Conservation (phyloP, 2,329 filamentous ascomycete species). For the Exophiala aquamarina region DNA sequence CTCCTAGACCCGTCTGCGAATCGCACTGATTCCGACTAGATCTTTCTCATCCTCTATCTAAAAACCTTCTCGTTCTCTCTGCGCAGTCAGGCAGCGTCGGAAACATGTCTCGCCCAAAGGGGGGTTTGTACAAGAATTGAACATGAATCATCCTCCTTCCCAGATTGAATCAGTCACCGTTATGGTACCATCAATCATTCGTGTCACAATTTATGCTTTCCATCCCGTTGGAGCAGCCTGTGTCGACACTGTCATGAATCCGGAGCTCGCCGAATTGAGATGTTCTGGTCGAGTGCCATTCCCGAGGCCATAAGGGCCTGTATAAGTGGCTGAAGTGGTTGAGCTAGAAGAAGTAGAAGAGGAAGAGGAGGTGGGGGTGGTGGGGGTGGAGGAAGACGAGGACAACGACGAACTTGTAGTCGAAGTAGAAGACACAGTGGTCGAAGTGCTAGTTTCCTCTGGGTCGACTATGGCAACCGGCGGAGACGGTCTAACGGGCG, state of each 20-base stretch:
- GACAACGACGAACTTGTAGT: not conserved
- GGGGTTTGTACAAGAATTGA: slow-evolving; percentile 21
- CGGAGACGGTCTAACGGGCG: slow-evolving; percentile 4
- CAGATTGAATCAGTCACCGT: not conserved
- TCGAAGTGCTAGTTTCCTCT: slow-evolving; percentile 7
- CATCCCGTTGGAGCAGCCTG: slow-evolving; percentile 15
- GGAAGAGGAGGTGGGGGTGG: not conserved
- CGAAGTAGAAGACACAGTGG: not conserved
- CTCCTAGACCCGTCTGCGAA: too few relatives aligned
- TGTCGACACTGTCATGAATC: slow-evolving; percentile 19
- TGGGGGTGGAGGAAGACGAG: not conserved
- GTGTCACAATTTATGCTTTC: slow-evolving; percentile 8
- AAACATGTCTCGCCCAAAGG: not conserved
- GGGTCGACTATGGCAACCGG: slow-evolving; percentile 1
- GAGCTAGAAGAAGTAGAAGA: not conserved
- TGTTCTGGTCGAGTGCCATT: slow-evolving; percentile 8
- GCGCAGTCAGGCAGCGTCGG: not conserved
- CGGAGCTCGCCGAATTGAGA: slow-evolving; percentile 11
- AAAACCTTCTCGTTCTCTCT: not conserved
- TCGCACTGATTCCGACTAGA: too few relatives aligned
- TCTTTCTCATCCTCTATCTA: too few relatives aligned
- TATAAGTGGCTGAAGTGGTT: not conserved
- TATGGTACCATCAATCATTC: not conserved
- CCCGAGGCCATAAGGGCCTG: slow-evolving; percentile 4
- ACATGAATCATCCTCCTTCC: not conserved